phyloP scores from a whole-genome alignment of 129 eudicot species.

The Flaveria linearis region DNA sequence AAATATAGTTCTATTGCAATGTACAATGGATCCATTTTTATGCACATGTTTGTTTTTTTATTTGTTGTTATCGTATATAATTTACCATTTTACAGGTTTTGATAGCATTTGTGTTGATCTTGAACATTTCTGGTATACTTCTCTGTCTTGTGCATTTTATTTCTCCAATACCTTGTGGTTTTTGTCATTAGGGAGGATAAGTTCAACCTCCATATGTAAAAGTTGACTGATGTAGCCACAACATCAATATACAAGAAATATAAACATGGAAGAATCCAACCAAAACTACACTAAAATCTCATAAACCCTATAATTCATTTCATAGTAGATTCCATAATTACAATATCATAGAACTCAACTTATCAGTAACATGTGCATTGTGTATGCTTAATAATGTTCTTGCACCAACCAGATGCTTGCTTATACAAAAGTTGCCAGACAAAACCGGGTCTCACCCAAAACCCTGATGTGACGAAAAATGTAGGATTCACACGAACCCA shows the following conservation, averaged over 20 bases:
- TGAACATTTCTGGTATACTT: neutral
- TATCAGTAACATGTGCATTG: slow-evolving; percentile 44
- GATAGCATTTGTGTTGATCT: neutral
- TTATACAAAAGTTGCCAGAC: slow-evolving; percentile 27
- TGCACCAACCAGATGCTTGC: slow-evolving; percentile 43
- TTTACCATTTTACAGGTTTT: neutral
- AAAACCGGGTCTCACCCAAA: slow-evolving; percentile 26
- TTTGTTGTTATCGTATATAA: neutral
- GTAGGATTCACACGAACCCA: slow-evolving; percentile 31
- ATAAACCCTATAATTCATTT: slow-evolving; percentile 35
- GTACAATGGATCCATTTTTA: slow-evolving; percentile 17
- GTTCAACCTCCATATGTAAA: no score
- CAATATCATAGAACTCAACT: slow-evolving; percentile 44
- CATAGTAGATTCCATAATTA: slow-evolving; percentile 45
- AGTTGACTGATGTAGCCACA: neutral
- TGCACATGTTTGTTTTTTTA: neutral
- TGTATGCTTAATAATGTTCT: slow-evolving; percentile 36
- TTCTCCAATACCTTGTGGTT: no score
- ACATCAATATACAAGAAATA: slow-evolving; percentile 7
- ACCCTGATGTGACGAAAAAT: slow-evolving; percentile 24
- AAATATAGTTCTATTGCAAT: slow-evolving; percentile 20
- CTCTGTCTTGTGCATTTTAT: neutral
- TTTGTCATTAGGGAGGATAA: no score
- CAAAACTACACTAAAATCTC: slow-evolving; percentile 31
- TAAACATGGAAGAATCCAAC: slow-evolving; percentile 24